Conservation (phyloP, 352 stramenopile genomes). For the Pythium rhizo-oryzae region DNA sequence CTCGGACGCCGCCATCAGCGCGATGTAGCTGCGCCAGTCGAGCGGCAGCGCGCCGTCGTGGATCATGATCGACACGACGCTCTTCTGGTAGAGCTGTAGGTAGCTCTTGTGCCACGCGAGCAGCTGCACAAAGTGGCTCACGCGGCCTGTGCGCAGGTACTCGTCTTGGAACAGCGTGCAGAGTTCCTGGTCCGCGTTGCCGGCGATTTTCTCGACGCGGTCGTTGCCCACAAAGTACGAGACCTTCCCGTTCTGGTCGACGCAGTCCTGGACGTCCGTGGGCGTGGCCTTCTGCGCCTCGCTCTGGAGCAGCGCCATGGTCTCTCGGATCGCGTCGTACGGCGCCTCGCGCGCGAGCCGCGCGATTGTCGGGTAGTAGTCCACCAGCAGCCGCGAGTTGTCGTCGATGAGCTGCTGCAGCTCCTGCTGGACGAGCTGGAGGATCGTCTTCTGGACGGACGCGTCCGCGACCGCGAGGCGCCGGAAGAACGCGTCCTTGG, state of each 20-base stretch:
- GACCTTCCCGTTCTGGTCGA: neutral
- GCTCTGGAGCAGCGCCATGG: constrained; percentile 47
- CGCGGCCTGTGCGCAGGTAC: constrained; percentile 72
- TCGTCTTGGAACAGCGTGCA: constrained; percentile 47
- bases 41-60: constrained; percentile 79
- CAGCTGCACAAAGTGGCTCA: constrained; percentile 77
- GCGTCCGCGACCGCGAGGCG: constrained; percentile 69
- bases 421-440: constrained; percentile 52
- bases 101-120: constrained; percentile 84
- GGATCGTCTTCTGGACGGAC: constrained; percentile 64
- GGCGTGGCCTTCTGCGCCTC: constrained; percentile 38
- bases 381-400: constrained; percentile 41
- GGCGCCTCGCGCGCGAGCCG: constrained; percentile 69
- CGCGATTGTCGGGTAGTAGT: constrained; percentile 72
- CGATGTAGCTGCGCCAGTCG: constrained; percentile 85
- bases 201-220: constrained; percentile 31
- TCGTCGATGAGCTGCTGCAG: constrained; percentile 55
- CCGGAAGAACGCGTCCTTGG: constrained; percentile 83
- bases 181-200: constrained; percentile 57
- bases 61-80: constrained; percentile 68
- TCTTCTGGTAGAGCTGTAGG: constrained; percentile 66
- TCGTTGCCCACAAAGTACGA: constrained; percentile 75
- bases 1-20: constrained; percentile 78
- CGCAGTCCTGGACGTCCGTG: constrained; percentile 10
- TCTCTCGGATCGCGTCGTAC: constrained; percentile 65